A percentile compares a stretch with the other conserved stretches of the same genome.
Evolutionary conservation across 2,329 filamentous ascomycete species (phyloP).

Genomic region (Nemania sp.): DNA sequence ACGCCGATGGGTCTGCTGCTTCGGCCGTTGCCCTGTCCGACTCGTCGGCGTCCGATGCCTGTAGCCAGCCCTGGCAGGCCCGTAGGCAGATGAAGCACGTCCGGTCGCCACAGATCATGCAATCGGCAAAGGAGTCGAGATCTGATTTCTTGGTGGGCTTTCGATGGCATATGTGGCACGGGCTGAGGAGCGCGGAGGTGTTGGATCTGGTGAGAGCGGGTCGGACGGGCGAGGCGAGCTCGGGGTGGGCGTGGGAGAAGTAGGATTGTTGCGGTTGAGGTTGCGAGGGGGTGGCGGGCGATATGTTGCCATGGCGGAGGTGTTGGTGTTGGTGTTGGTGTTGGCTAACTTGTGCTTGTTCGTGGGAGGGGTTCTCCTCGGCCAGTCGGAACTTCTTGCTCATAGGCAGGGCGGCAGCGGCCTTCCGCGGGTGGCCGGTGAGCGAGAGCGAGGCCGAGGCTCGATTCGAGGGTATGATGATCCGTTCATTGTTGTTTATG

Average conservation of each 20-base stretch:
- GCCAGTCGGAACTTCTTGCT: constrained; percentile 37
- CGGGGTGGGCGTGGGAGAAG: constrained; percentile 36
- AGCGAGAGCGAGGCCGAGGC: constrained; percentile 24
- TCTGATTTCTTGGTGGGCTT: constrained; percentile 68
- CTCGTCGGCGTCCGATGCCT: constrained; percentile 5
- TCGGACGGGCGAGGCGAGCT: constrained; percentile 14
- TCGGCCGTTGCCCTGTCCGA: constrained; percentile 23
- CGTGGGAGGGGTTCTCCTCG: constrained; percentile 28
- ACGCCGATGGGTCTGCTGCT: constrained; percentile 45
- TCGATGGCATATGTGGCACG: constrained; percentile 71
- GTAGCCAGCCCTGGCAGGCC: constrained; percentile 60
- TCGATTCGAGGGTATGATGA: constrained; percentile 27
- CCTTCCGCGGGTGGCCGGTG: constrained; percentile 35
- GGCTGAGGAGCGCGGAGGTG: constrained; percentile 45
- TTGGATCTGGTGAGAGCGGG: constrained; percentile 23
- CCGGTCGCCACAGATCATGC: constrained; percentile 63
- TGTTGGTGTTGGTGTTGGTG: constrained; percentile 13
- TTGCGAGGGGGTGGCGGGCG: constrained; percentile 5
- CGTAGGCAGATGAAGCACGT: constrained; percentile 73
- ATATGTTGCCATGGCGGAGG: constrained; percentile 11
- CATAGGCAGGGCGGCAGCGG: constrained; percentile 35
- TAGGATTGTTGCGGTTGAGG: constrained; percentile 32
- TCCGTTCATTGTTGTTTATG: constrained; percentile 37
- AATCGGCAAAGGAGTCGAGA: constrained; percentile 68
- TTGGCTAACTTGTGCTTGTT: constrained; percentile 16